Evolutionary conservation across 441 rosid species (phyloP), one percentile per base, ranked within the genome.

Genomic region (Erodium trifolium): DNA sequence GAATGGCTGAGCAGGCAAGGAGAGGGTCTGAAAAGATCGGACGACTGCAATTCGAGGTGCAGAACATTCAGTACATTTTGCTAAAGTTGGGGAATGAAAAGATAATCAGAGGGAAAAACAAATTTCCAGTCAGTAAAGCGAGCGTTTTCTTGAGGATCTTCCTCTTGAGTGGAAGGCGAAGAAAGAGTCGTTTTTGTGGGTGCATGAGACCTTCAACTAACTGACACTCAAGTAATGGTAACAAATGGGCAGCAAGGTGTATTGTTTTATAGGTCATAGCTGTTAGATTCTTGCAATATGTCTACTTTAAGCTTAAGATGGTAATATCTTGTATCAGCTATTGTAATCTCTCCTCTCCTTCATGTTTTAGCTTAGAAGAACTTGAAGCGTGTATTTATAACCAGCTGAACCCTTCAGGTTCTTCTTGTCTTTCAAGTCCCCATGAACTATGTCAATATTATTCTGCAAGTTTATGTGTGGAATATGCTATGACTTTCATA

Each of bases 1-100:
- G 78, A 55, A 81, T 84, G 68, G 81, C 78, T 1, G 97, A 91
- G 68, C 82, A 76, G 72, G 88, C 96, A 8, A 72, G 19, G 70
- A 77, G 75, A 70, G 85, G 78, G 77, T 89, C 90, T 0, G 96
- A 91, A 83, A 90, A 82, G 87, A 86, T 94, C 0, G 90, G 88
- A 67, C 74, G 80, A 71, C 57, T 91, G 82, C 88, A 84, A 80
- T 82, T 84, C 31, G 93, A 91, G 75, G 81, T 94, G 77, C 93
- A 91, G 79, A 84, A 80, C 80, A 80, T 91, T 23, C 89, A 85
- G 39, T 76, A 78, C 71, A 43, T 78, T 31, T 70, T 94, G 75
- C 78, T 88, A 63, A 87, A 88, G 83, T 87, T 88, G 68, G 92
- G 89, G 78, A 95, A 86, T 6, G 93, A 85, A 74, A 84, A 72